Percentiles rank a stretch among this genome's conserved stretches.
These are phyloP conservation scores for Lactarius deliciosus DNA, from an alignment of 768 basidiomycete genomes.

Conservation along the genomic window DNA sequence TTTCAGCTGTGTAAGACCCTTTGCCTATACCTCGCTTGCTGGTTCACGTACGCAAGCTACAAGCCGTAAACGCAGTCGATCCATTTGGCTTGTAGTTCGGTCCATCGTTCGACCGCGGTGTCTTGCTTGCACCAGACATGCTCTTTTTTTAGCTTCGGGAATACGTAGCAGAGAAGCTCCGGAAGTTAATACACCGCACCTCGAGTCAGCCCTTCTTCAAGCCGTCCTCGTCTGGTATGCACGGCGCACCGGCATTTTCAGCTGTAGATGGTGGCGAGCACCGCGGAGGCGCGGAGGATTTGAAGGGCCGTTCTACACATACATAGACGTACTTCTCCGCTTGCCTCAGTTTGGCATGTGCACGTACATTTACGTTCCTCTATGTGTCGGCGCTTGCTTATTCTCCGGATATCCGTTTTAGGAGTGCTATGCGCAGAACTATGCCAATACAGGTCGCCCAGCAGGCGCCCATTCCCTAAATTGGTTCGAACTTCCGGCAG, in stretches of 20 bases:
- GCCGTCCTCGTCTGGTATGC: neutral
- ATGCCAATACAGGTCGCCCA: neutral
- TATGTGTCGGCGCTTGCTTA: neutral
- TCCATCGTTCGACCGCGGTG: neutral
- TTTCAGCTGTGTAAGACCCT: neutral
- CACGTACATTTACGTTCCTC: constrained; percentile 2
- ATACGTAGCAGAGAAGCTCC: neutral
- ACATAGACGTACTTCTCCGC: neutral
- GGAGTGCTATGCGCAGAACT: neutral
- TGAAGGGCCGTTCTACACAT: neutral
- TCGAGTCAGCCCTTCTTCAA: neutral
- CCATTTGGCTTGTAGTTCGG: neutral
- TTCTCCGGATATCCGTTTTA: constrained; percentile 3
- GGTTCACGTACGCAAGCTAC: neutral
- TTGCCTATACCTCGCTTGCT: neutral
- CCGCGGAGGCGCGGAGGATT: neutral
- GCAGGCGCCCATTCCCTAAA: constrained; percentile 14
- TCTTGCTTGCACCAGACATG: neutral
- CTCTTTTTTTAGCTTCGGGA: neutral
- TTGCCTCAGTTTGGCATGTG: neutral
- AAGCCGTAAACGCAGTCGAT: neutral
- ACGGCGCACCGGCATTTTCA: constrained; percentile 14
- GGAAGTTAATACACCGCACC: neutral
- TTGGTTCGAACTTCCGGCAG: constrained; percentile 15
- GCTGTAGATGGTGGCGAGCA: neutral